A percentile compares a stretch with the other conserved stretches of the same genome.
These are phyloP conservation scores for Mucor indicus DNA, from an alignment of 371 early-diverging fungal genomes.

Conservation along the genomic window DNA sequence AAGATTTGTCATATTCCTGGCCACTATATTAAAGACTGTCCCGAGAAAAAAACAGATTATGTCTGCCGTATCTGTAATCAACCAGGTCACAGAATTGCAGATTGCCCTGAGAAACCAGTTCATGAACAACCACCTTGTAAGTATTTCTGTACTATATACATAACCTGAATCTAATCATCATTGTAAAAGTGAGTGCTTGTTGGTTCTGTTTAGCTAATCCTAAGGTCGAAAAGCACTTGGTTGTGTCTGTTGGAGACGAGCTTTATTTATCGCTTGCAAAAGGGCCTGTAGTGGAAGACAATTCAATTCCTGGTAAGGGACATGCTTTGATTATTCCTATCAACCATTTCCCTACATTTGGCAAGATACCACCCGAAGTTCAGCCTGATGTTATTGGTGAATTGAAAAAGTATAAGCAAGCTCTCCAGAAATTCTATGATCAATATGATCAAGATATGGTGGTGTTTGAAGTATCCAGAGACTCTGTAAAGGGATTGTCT, in stretches of 20 bases:
- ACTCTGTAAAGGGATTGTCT: constrained; percentile 38
- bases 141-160: too few species aligned
- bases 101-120: too few species aligned
- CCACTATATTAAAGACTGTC: constrained; percentile 66
- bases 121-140: constrained; percentile 17
- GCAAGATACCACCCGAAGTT: constrained; percentile 40
- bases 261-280: constrained; percentile 77
- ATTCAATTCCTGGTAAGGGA: constrained; percentile 61
- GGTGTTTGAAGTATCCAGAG: constrained; percentile 65
- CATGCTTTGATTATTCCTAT: constrained; percentile 76
- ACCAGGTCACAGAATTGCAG: constrained; percentile 61
- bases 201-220: constrained; percentile 91
- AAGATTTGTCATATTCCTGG: constrained; percentile 55
- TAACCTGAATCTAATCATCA: too few species aligned
- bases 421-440: constrained; percentile 44
- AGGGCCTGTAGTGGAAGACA: constrained; percentile 54
- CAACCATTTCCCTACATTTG: constrained; percentile 61
- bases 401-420: constrained; percentile 56
- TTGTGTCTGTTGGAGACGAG: constrained; percentile 70
- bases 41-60: constrained; percentile 37
- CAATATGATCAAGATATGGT: constrained; percentile 57
- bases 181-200: constrained; percentile 63
- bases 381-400: constrained; percentile 48
- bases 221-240: constrained; percentile 74
- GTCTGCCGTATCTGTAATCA: constrained; percentile 54